phyloP scores from a whole-genome alignment of 371 early-diverging fungal species.

The Lichtheimia corymbifera region DNA sequence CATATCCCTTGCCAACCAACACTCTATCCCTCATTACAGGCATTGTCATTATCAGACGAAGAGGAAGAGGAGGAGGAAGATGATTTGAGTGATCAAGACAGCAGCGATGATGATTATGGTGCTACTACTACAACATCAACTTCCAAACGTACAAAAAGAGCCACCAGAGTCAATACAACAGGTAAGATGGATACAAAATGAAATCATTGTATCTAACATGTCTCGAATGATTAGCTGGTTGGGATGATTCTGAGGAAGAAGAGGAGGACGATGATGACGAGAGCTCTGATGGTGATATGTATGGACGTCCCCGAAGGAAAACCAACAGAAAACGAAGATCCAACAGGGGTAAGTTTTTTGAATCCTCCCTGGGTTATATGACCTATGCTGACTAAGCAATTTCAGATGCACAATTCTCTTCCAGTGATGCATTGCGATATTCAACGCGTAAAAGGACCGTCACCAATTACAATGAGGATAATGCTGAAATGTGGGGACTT shows the following conservation, averaged over 20 bases:
- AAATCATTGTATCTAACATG: too few species aligned
- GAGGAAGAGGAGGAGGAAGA: slow-evolving; percentile 6
- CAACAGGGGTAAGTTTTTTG: slow-evolving; percentile 6
- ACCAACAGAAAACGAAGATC: slow-evolving; percentile 5
- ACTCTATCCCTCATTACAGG: not conserved
- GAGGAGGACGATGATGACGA: slow-evolving; percentile 7
- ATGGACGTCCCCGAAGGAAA: slow-evolving; percentile 17
- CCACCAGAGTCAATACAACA: too few species aligned
- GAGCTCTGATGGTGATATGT: slow-evolving; percentile 11
- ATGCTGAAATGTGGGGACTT: slow-evolving; percentile 41
- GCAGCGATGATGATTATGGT: slow-evolving; percentile 28
- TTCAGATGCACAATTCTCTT: slow-evolving; percentile 16
- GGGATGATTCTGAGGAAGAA: slow-evolving; percentile 11
- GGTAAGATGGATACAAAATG: too few species aligned
- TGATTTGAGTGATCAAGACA: slow-evolving; percentile 16
- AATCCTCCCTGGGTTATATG: too few species aligned
- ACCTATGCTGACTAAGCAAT: not conserved
- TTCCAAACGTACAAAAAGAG: too few species aligned
- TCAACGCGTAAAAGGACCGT: slow-evolving; percentile 50
- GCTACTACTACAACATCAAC: not conserved
- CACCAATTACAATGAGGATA: slow-evolving; percentile 56
- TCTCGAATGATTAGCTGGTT: not conserved
- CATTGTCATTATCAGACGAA: not conserved
- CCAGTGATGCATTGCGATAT: slow-evolving; percentile 43
- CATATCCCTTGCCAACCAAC: too few species aligned